phyloP scores from a whole-genome alignment of 176 grass and related monocot genomes.

The Metroxylon sagu region DNA sequence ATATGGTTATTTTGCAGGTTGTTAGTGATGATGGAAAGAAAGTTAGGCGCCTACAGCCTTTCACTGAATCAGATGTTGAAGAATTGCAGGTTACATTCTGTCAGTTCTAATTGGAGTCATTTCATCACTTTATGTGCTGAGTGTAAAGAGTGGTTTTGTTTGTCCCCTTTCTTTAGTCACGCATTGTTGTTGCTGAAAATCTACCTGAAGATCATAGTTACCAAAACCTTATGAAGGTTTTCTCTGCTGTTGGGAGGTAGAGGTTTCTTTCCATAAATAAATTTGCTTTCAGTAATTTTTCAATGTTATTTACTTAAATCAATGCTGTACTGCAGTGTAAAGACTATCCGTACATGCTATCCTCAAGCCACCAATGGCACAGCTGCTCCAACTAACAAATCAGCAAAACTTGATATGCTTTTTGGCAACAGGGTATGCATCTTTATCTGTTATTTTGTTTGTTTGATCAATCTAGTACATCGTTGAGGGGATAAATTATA shows the following conservation, averaged over 20 bases:
- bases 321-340: constrained; percentile 57
- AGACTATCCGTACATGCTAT: constrained; percentile 95
- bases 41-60: constrained; percentile 65
- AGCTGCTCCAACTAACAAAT: constrained; percentile 68
- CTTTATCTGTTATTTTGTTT: constrained; percentile 3
- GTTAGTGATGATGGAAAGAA: constrained; percentile 94
- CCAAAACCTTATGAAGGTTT: constrained; percentile 96
- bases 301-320: background rate
- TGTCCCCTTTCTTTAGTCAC: constrained; percentile 35
- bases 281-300: background rate
- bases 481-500: no score
- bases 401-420: constrained; percentile 97
- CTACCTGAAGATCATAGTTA: constrained; percentile 98
- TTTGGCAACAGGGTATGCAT: constrained; percentile 84
- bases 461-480: background rate
- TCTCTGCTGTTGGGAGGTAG: constrained; percentile 92
- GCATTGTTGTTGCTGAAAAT: constrained; percentile 96
- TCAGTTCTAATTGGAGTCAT: background rate
- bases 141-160: constrained; percentile 6
- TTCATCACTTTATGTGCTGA: constrained; percentile 8
- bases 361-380: constrained; percentile 80
- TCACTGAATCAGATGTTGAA: constrained; percentile 89
- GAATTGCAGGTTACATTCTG: constrained; percentile 57
- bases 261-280: background rate
- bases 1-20: constrained; percentile 30